Conservation (phyloP, 2,329 filamentous ascomycete genomes). For the Fusarium sp. region DNA sequence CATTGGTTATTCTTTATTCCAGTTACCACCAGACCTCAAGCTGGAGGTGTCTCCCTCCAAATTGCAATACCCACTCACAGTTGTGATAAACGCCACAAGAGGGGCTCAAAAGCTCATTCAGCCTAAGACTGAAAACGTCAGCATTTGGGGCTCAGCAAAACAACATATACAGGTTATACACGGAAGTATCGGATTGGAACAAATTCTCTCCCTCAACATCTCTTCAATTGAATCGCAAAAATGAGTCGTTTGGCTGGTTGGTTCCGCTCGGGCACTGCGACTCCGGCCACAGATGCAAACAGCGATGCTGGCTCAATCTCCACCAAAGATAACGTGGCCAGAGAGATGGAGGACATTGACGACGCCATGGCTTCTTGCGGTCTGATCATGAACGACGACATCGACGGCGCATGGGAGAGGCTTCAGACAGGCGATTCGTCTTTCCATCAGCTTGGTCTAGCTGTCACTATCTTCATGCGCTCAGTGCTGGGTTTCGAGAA, state of each 20-base stretch:
- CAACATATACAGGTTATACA: not conserved
- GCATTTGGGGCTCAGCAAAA: conserved; percentile 36
- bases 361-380: conserved; percentile 73
- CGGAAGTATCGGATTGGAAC: not conserved
- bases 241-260: conserved; percentile 65
- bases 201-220: not conserved
- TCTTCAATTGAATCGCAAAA: conserved; percentile 15
- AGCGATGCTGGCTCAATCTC: conserved; percentile 48
- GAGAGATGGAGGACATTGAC: conserved; percentile 67
- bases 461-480: conserved; percentile 85
- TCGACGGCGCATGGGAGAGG: conserved; percentile 82
- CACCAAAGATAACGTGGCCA: conserved; percentile 49
- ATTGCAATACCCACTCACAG: not conserved
- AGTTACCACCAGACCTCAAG: not conserved
- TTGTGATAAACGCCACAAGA: conserved; percentile 35
- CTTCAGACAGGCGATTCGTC: conserved; percentile 80
- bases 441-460: conserved; percentile 88
- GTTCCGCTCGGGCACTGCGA: conserved; percentile 60
- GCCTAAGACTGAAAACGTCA: conserved; percentile 39
- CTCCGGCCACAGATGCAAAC: conserved; percentile 46
- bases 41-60: not conserved
- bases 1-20: not conserved
- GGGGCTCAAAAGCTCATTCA: conserved; percentile 36
- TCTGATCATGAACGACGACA: conserved; percentile 89
- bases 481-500: conserved; percentile 93